Percentiles rank a stretch among this genome's conserved stretches.
These are phyloP conservation scores for Odontarrhena argentea DNA, from an alignment of 345 rosid species.

Conservation along the genomic window DNA sequence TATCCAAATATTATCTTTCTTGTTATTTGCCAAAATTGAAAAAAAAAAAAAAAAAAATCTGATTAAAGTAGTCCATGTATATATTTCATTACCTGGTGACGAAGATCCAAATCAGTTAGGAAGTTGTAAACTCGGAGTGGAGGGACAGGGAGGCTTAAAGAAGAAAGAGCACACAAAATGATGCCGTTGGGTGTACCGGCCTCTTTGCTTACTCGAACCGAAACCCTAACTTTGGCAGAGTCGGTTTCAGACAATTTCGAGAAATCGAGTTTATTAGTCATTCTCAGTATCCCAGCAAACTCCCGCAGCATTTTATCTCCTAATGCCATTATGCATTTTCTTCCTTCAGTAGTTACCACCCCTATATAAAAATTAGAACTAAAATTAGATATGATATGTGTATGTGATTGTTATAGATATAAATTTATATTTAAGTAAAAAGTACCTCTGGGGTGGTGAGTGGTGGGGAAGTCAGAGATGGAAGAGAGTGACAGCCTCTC, in stretches of 20 bases:
- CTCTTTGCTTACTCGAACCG: constrained; percentile 44
- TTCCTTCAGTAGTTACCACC: constrained; percentile 43
- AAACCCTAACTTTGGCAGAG: constrained; percentile 55
- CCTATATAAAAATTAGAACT: constrained; percentile 15
- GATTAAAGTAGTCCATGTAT: background rate
- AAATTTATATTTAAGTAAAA: too few species aligned
- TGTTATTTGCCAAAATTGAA: constrained; percentile 1
- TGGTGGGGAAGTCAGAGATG: constrained; percentile 18
- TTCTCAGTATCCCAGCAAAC: constrained; percentile 51
- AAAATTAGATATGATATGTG: background rate
- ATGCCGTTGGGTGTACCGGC: constrained; percentile 60
- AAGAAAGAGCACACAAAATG: constrained; percentile 66
- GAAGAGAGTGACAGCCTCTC: constrained; percentile 52
- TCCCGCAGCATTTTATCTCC: constrained; percentile 66
- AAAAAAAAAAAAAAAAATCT: background rate
- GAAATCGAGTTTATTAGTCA: constrained; percentile 53
- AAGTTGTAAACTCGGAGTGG: constrained; percentile 49
- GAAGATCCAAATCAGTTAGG: constrained; percentile 47
- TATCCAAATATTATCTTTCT: constrained; percentile 4
- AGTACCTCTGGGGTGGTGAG: constrained; percentile 50
- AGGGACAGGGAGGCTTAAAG: constrained; percentile 69
- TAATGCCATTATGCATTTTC: constrained; percentile 53
- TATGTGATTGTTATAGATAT: too few species aligned
- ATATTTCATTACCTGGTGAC: constrained; percentile 51
- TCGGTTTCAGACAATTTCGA: constrained; percentile 47